Evolutionary conservation across 2,329 filamentous ascomycete species (phyloP).

Genomic region (Amauroascus niger): DNA sequence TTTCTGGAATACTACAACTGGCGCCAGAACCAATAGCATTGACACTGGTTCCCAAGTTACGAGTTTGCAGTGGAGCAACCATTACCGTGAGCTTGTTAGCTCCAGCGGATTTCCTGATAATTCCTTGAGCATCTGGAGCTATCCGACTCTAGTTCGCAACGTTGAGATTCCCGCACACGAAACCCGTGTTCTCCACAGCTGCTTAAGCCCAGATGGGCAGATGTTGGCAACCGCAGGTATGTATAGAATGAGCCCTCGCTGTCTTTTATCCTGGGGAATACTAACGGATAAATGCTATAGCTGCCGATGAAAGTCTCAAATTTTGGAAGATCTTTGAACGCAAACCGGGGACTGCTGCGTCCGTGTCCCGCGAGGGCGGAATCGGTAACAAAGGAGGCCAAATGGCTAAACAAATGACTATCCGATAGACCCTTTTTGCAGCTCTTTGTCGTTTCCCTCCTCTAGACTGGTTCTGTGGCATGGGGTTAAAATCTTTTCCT

Average conservation of each 20-base stretch:
- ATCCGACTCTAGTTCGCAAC: slow-evolving; percentile 92
- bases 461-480: neutral
- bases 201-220: slow-evolving; percentile 92
- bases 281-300: slow-evolving; percentile 35
- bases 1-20: slow-evolving; percentile 99
- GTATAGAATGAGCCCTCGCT: slow-evolving; percentile 20
- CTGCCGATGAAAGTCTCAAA: slow-evolving; percentile 93
- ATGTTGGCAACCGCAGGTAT: slow-evolving; percentile 87
- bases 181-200: slow-evolving; percentile 91
- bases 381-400: slow-evolving; percentile 65
- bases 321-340: slow-evolving; percentile 99
- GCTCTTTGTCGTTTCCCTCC: too few species aligned
- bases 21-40: slow-evolving; percentile 96
- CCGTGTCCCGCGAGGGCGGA: slow-evolving; percentile 53
- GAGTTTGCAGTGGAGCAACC: slow-evolving; percentile 87
- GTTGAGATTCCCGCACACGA: slow-evolving; percentile 97
- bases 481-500: neutral
- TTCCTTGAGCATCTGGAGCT: slow-evolving; percentile 97
- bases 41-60: slow-evolving; percentile 97
- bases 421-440: slow-evolving; percentile 48
- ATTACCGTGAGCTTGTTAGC: slow-evolving; percentile 96
- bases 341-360: slow-evolving; percentile 67
- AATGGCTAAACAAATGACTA: slow-evolving; percentile 92
- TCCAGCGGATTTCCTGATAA: slow-evolving; percentile 99
- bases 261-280: slow-evolving; percentile 13